These are phyloP conservation scores for Xylaria nigripes DNA, from an alignment of 495 filamentous ascomycete genomes.

Conservation along the genomic window DNA sequence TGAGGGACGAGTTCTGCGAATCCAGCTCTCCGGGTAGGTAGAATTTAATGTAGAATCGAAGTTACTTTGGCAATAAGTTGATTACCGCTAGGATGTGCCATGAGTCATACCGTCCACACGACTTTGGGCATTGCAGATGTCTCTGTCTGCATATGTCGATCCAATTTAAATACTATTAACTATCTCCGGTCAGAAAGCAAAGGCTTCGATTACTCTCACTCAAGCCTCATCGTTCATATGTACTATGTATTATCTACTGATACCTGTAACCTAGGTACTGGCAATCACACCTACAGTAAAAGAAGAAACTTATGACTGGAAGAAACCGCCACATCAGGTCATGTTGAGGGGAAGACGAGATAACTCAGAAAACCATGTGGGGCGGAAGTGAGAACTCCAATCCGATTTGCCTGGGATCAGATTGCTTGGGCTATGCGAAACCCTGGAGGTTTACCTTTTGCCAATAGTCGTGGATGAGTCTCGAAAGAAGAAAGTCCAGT, in stretches of 20 bases:
- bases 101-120: too few species aligned
- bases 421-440: conserved; percentile 8
- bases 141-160: too few species aligned
- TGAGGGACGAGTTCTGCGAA: not conserved
- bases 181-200: too few species aligned
- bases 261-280: too few species aligned
- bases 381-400: not conserved
- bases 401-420: conserved; percentile 11
- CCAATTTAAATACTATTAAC: too few species aligned
- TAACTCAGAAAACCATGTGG: conserved; percentile 7
- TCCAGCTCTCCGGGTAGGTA: not conserved
- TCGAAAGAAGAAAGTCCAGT: conserved; percentile 7
- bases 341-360: conserved; percentile 3
- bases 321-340: conserved; percentile 13
- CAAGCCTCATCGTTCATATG: too few species aligned
- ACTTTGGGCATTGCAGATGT: too few species aligned
- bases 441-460: not conserved
- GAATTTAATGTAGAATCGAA: not conserved
- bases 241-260: too few species aligned
- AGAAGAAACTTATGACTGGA: not conserved
- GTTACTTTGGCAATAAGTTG: not conserved
- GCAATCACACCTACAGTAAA: not conserved
- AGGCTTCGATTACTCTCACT: not conserved
- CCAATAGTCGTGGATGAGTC: not conserved
- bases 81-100: not conserved